These are phyloP conservation scores for Fusarium domesticum DNA, from an alignment of 2,329 filamentous ascomycete species.

Conservation along the genomic window DNA sequence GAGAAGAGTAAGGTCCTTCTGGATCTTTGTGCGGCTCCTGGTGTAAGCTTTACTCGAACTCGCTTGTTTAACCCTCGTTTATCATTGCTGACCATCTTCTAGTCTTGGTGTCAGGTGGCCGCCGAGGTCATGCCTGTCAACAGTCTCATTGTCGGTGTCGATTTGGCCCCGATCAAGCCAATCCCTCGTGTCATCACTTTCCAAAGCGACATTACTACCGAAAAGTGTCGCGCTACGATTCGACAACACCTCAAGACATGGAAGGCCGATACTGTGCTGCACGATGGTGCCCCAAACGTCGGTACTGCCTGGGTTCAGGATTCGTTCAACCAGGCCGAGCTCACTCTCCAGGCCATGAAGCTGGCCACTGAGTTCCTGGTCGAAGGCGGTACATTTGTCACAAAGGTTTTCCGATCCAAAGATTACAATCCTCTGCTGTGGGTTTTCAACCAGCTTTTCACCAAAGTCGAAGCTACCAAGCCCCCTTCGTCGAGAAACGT, in stretches of 20 bases:
- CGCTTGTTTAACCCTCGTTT: neutral
- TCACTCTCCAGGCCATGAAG: conserved; percentile 87
- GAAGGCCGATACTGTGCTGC: conserved; percentile 93
- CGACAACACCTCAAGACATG: conserved; percentile 87
- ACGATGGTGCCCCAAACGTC: conserved; percentile 96
- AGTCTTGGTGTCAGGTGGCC: conserved; percentile 96
- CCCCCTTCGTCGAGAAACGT: conserved; percentile 94
- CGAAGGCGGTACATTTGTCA: conserved; percentile 90
- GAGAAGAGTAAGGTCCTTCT: conserved; percentile 94
- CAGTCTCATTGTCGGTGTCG: conserved; percentile 90
- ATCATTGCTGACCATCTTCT: conserved; percentile 27
- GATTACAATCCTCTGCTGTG: conserved; percentile 95
- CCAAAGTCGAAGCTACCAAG: conserved; percentile 94
- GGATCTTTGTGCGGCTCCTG: conserved; percentile 96
- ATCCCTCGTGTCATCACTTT: conserved; percentile 94
- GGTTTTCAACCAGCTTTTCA: conserved; percentile 97
- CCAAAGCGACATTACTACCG: conserved; percentile 96
- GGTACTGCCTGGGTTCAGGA: conserved; percentile 98
- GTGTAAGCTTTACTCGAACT: conserved; percentile 51
- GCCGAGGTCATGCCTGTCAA: conserved; percentile 90
- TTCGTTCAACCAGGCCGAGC: conserved; percentile 94
- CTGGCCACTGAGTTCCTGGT: conserved; percentile 89
- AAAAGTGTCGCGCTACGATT: conserved; percentile 90
- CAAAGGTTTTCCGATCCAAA: conserved; percentile 95
- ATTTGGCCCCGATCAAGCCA: conserved; percentile 91